Evolutionary conservation across 108 stramenopile species (phyloP).

Genomic region (Discostella pseudostelligera): DNA sequence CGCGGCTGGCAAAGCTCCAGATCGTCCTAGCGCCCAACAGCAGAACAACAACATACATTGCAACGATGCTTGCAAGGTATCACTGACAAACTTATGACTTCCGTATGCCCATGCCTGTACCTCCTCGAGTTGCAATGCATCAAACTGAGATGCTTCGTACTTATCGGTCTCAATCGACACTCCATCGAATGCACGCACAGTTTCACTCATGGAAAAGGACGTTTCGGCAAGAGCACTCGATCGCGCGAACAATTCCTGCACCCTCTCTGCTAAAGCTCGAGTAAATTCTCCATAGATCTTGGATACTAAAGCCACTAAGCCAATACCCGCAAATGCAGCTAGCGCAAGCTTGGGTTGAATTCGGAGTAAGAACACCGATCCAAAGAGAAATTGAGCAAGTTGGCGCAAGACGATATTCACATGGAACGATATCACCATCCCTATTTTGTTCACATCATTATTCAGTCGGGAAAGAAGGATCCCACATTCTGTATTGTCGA

Average conservation of each 20-base stretch:
- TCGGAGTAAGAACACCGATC: constrained; percentile 61
- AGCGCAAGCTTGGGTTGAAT: constrained; percentile 66
- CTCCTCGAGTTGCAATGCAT: constrained; percentile 76
- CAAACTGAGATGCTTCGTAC: constrained; percentile 71
- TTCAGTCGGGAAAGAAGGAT: constrained; percentile 78
- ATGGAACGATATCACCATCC: constrained; percentile 79
- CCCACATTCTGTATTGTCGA: constrained; percentile 80
- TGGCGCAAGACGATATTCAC: constrained; percentile 83
- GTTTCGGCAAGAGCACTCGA: constrained; percentile 84
- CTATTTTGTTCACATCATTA: constrained; percentile 89
- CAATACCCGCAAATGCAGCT: constrained; percentile 71
- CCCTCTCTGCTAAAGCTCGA: constrained; percentile 64
- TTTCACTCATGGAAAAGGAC: constrained; percentile 83
- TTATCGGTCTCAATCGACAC: constrained; percentile 60
- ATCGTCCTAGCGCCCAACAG: constrained; percentile 67
- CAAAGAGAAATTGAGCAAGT: constrained; percentile 77
- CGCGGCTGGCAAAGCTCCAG: constrained; percentile 61
- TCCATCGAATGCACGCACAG: constrained; percentile 81
- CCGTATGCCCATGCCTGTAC: constrained; percentile 88
- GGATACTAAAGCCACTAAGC: constrained; percentile 62
- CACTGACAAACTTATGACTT: constrained; percentile 78
- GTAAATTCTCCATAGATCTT: constrained; percentile 75
- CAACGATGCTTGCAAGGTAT: constrained; percentile 64
- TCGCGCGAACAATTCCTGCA: constrained; percentile 76
- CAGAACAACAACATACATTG: constrained; percentile 61